Evolutionary conservation across 2,329 filamentous ascomycete species (phyloP).

Genomic region (Stagonosporopsis rhizophila): DNA sequence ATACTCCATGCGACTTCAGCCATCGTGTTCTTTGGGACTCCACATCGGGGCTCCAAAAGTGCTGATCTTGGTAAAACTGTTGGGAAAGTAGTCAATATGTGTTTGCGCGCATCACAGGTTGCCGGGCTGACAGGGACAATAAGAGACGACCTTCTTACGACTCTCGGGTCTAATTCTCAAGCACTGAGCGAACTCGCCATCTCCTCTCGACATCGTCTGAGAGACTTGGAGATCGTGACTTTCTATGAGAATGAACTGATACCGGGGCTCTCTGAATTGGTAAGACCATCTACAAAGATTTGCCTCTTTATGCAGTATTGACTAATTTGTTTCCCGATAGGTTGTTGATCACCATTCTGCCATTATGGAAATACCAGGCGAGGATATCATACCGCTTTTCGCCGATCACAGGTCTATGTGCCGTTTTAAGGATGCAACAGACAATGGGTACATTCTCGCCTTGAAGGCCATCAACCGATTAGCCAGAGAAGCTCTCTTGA

Average conservation of each 20-base stretch:
- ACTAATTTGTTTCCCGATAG: not conserved
- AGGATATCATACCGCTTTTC: not conserved
- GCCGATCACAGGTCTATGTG: not conserved
- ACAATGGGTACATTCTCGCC: not conserved
- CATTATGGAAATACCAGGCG: not conserved
- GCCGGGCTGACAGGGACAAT: not conserved
- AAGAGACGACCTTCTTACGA: not conserved
- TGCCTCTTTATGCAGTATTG: no score
- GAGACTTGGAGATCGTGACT: not conserved
- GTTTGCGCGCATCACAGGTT: not conserved
- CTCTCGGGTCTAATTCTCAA: not conserved
- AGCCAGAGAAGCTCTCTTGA: no score
- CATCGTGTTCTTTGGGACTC: not conserved
- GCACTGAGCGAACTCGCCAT: not conserved
- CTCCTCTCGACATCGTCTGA: not conserved
- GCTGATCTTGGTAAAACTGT: not conserved
- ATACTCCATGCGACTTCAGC: not conserved
- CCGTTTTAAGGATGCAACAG: not conserved
- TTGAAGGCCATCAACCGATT: no score
- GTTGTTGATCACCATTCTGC: not conserved
- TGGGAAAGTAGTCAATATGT: not conserved
- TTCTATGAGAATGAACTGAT: not conserved
- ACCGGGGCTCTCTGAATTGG: not conserved
- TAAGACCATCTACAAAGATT: no score
- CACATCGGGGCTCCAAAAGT: not conserved